phyloP scores from a whole-genome alignment of 306 rosid genomes.

The Cicer arietinum region DNA sequence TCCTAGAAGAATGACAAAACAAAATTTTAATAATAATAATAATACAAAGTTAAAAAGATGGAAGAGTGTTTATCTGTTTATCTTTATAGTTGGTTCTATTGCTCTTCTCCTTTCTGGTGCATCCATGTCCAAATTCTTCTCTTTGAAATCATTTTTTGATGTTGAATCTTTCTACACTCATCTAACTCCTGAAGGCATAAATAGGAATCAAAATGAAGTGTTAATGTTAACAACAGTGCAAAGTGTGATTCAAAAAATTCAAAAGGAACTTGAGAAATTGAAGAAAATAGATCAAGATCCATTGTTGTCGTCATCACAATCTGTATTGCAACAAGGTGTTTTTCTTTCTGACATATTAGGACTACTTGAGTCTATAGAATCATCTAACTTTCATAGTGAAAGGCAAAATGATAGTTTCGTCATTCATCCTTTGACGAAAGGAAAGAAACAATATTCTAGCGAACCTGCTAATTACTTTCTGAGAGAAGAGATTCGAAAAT shows the following conservation, averaged over 20 bases:
- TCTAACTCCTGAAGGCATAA: conserved; percentile 34
- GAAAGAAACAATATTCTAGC: conserved; percentile 45
- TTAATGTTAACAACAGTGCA: conserved; percentile 38
- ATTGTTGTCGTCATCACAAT: conserved; percentile 2
- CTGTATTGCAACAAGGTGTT: conserved; percentile 43
- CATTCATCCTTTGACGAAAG: conserved; percentile 55
- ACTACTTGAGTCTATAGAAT: conserved; percentile 53
- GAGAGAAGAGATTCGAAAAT: conserved; percentile 75
- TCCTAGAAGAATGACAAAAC: conserved; percentile 52
- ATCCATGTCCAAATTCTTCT: conserved; percentile 55
- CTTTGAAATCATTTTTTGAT: conserved; percentile 54
- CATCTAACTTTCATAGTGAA: conserved; percentile 40
- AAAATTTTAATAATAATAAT: conserved; percentile 17
- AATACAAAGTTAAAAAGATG: conserved; percentile 50
- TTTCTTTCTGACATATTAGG: conserved; percentile 74
- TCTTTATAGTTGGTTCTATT: conserved; percentile 51
- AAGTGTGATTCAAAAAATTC: conserved; percentile 57
- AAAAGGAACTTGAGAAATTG: conserved; percentile 49
- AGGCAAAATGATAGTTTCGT: not conserved
- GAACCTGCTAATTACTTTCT: conserved; percentile 67
- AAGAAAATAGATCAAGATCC: conserved; percentile 42
- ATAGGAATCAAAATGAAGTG: conserved; percentile 40
- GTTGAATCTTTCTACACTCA: conserved; percentile 49
- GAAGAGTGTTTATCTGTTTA: conserved; percentile 53
- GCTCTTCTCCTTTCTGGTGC: conserved; percentile 55